A percentile compares a stretch with the other conserved stretches of the same genome.
phyloP scores from a whole-genome alignment of 768 basidiomycete genomes.

The Kondoa malvinella region DNA sequence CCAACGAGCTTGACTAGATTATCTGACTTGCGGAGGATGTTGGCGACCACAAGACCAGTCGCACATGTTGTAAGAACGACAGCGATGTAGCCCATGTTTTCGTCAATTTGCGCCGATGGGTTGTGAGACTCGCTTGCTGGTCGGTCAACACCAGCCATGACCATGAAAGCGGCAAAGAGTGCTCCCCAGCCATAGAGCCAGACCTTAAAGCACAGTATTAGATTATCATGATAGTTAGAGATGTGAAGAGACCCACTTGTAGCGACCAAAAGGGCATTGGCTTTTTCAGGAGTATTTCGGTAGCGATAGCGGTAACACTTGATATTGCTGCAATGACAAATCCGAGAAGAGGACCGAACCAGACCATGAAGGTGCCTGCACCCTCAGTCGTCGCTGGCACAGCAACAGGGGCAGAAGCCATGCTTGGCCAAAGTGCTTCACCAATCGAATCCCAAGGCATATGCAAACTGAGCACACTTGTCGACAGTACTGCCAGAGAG shows the following conservation, averaged over 20 bases:
- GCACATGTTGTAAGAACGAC: slow-evolving; percentile 3
- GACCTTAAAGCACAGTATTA: not conserved
- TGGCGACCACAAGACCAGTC: slow-evolving; percentile 12
- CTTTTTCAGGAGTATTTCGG: slow-evolving; percentile 8
- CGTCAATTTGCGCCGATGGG: too few species aligned
- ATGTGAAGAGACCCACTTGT: slow-evolving; percentile 1
- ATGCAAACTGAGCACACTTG: slow-evolving; percentile 5
- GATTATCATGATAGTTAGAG: not conserved
- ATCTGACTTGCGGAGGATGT: slow-evolving; percentile 14
- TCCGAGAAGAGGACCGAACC: slow-evolving; percentile 7
- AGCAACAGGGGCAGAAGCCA: too few species aligned
- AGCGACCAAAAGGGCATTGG: slow-evolving; percentile 13
- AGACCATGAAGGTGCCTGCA: too few species aligned
- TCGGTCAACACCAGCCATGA: not conserved
- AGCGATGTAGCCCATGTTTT: not conserved
- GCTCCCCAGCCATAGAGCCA: slow-evolving; percentile 12
- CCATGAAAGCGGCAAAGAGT: slow-evolving; percentile 1
- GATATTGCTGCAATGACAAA: slow-evolving; percentile 4
- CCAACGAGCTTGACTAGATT: slow-evolving; percentile 20
- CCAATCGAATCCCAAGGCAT: slow-evolving; percentile 4
- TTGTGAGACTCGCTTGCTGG: not conserved
- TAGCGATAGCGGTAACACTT: slow-evolving; percentile 4
- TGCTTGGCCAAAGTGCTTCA: too few species aligned
- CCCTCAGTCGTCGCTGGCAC: too few species aligned
- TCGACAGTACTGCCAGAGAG: slow-evolving; percentile 2